Evolutionary conservation across 1,284 basidiomycete genomes (phyloP).

Genomic region (Pholiota adiposa): DNA sequence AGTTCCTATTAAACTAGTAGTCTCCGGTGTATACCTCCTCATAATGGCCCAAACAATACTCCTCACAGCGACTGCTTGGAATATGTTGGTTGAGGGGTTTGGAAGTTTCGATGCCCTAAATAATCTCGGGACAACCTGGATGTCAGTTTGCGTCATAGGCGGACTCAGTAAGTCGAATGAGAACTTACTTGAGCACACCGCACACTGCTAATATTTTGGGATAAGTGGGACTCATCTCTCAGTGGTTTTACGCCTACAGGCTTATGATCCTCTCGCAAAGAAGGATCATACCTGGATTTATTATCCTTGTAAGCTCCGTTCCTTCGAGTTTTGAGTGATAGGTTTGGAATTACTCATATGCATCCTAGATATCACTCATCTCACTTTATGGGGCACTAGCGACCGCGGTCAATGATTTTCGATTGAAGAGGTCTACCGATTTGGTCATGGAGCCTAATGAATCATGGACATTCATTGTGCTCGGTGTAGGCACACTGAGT

Average conservation of each 20-base stretch:
- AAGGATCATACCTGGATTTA: neutral
- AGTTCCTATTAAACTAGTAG: neutral
- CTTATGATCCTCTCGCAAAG: neutral
- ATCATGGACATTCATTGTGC: neutral
- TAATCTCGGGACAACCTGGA: neutral
- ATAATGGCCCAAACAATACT: neutral
- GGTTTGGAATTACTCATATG: too few relatives aligned
- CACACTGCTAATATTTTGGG: too few relatives aligned
- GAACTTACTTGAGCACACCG: too few relatives aligned
- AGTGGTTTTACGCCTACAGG: constrained; percentile 12
- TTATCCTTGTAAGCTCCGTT: neutral
- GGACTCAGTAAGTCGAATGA: neutral
- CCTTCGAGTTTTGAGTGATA: too few relatives aligned
- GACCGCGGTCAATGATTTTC: neutral
- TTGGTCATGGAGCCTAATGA: neutral
- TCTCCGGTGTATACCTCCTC: neutral
- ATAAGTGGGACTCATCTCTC: neutral
- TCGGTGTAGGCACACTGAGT: too few relatives aligned
- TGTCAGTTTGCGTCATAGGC: neutral
- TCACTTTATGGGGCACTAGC: neutral
- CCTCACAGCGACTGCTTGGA: neutral
- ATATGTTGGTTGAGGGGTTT: neutral
- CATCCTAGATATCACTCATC: neutral
- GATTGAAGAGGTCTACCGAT: neutral
- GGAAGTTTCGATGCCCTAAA: neutral